Evolutionary conservation across 164 flowering plant genomes (phyloP).

Genomic region (Sextonia rubra): DNA sequence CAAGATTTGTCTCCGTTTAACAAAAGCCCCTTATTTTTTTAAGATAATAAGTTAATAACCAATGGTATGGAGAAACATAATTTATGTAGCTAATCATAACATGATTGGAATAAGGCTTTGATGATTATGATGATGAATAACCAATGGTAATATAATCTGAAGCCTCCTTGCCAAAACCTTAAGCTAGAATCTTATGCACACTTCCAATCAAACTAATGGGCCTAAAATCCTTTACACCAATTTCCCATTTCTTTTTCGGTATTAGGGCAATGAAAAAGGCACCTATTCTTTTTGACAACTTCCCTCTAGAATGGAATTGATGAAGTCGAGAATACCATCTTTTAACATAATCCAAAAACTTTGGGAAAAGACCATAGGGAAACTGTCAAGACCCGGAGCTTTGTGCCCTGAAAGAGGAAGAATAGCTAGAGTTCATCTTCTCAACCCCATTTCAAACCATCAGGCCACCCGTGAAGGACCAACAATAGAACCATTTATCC

Average conservation of each 20-base stretch:
- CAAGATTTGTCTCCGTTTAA: background rate
- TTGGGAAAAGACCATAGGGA: background rate
- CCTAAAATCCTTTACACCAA: background rate
- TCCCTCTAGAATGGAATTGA: background rate
- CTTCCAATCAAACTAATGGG: slow-evolving; percentile 2
- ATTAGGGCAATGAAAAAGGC: slow-evolving; percentile 1
- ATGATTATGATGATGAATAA: too few species aligned
- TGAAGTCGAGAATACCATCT: background rate
- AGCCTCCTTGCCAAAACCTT: background rate
- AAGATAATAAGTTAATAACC: too few species aligned
- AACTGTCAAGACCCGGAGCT: background rate
- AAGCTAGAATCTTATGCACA: background rate
- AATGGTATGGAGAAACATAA: too few species aligned
- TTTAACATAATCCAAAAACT: background rate
- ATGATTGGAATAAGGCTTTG: too few species aligned
- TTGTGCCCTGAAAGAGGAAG: background rate
- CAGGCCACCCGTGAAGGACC: too few species aligned
- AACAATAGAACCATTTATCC: too few species aligned
- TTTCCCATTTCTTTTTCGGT: background rate
- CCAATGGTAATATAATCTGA: background rate
- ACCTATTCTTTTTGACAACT: background rate
- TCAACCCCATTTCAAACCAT: too few species aligned
- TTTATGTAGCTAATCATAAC: too few species aligned
- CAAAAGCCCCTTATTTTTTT: background rate
- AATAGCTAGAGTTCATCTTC: too few species aligned